Conservation (phyloP, 495 filamentous ascomycete species). For the Acidiella bohemica region DNA sequence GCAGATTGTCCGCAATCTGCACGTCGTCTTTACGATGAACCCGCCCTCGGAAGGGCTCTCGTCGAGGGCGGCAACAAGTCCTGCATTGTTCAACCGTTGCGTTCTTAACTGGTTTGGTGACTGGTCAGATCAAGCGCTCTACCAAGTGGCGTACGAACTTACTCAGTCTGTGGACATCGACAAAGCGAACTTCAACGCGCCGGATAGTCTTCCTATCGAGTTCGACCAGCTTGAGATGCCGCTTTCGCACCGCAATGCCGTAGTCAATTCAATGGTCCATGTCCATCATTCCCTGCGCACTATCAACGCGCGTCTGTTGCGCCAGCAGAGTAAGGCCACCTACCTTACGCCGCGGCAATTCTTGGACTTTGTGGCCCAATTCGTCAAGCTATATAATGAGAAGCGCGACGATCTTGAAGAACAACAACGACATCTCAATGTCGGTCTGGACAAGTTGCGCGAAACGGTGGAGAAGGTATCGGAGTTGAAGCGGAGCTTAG, state of each 20-base stretch:
- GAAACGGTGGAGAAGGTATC: constrained; percentile 97
- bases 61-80: constrained; percentile 92
- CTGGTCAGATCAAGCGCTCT: constrained; percentile 97
- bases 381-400: constrained; percentile 93
- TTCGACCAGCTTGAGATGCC: constrained; percentile 76
- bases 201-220: constrained; percentile 80
- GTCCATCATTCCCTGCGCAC: constrained; percentile 86
- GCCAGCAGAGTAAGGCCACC: constrained; percentile 79
- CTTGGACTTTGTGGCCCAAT: constrained; percentile 95
- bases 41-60: constrained; percentile 91
- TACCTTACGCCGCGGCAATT: constrained; percentile 95
- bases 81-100: constrained; percentile 95
- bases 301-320: constrained; percentile 78
- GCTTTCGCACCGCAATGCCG: constrained; percentile 73
- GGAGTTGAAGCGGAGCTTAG: constrained; percentile 76
- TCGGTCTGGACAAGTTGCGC: constrained; percentile 91
- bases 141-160: constrained; percentile 91
- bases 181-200: constrained; percentile 67
- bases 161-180: constrained; percentile 93
- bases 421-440: constrained; percentile 93
- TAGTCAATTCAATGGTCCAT: constrained; percentile 97
- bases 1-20: constrained; percentile 96
- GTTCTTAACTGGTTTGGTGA: constrained; percentile 99
- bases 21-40: constrained; percentile 99
- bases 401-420: constrained; percentile 98